phyloP scores from a whole-genome alignment of 2,329 filamentous ascomycete species.

The Podosphaera fusca region DNA sequence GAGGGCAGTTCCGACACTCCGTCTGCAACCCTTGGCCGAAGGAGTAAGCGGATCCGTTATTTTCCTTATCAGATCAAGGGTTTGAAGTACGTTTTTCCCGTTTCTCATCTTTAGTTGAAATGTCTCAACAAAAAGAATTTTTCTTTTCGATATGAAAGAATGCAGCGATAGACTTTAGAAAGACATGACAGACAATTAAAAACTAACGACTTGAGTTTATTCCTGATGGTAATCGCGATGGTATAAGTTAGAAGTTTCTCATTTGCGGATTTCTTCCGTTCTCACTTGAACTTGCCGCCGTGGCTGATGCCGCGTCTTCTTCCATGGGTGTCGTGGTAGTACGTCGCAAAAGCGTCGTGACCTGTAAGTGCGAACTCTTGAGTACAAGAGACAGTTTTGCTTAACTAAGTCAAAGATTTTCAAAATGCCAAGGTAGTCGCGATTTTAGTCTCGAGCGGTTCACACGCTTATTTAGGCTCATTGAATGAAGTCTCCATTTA shows the following conservation, averaged over 20 bases:
- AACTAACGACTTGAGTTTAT: background rate
- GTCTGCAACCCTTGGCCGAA: background rate
- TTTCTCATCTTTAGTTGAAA: background rate
- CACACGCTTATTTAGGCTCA: too few relatives aligned
- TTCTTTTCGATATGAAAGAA: too few relatives aligned
- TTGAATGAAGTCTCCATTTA: background rate
- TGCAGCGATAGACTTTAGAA: background rate
- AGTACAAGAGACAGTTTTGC: too few relatives aligned
- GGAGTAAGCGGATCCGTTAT: background rate
- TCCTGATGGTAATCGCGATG: background rate
- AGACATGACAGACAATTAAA: background rate
- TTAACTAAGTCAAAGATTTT: too few relatives aligned
- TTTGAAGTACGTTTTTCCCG: background rate
- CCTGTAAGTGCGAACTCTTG: background rate
- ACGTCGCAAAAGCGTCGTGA: background rate
- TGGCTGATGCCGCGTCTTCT: background rate
- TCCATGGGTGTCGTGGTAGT: background rate
- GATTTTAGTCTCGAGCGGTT: too few relatives aligned
- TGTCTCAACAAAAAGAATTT: background rate
- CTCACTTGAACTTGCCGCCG: background rate
- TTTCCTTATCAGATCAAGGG: background rate
- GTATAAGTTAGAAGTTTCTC: background rate
- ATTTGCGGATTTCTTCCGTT: background rate
- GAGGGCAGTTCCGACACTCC: background rate
- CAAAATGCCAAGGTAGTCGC: background rate